These are phyloP conservation scores for Aspergillus alliaceus DNA, from an alignment of 2,329 filamentous ascomycete species.

Conservation along the genomic window DNA sequence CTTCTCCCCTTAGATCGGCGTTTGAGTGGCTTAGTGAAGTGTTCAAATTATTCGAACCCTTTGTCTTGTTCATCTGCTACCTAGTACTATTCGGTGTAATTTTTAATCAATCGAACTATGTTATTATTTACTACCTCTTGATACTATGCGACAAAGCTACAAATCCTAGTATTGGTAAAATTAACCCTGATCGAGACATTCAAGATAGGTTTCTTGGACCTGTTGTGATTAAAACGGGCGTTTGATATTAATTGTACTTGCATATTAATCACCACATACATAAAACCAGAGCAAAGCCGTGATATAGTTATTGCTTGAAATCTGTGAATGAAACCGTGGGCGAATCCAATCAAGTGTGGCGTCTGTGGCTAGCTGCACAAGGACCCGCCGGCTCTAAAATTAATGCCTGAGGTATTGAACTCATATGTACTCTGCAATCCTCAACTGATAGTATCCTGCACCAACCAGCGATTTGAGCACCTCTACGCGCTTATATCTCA, in stretches of 20 bases:
- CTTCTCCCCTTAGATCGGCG: constrained; percentile 15
- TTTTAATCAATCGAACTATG: neutral
- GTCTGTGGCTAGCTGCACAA: neutral
- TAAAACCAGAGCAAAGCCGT: too few species aligned
- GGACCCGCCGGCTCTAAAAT: neutral
- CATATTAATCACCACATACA: neutral
- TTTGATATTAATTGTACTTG: neutral
- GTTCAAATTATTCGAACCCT: constrained; percentile 1
- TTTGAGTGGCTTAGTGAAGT: constrained; percentile 7
- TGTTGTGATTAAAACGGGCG: too few species aligned
- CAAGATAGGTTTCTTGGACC: too few species aligned
- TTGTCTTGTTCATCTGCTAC: neutral
- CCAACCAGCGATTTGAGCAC: neutral
- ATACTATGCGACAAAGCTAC: neutral
- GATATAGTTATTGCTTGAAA: too few species aligned
- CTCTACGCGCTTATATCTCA: neutral
- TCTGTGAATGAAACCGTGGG: too few species aligned
- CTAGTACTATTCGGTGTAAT: neutral
- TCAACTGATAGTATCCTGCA: neutral
- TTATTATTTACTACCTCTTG: neutral
- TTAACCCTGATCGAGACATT: too few species aligned
- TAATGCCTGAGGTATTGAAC: neutral
- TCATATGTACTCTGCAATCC: neutral
- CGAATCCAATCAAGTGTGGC: neutral
- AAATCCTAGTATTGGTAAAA: neutral